Conservation (phyloP, 2,329 filamentous ascomycete species). For the Massarina eburnea region DNA sequence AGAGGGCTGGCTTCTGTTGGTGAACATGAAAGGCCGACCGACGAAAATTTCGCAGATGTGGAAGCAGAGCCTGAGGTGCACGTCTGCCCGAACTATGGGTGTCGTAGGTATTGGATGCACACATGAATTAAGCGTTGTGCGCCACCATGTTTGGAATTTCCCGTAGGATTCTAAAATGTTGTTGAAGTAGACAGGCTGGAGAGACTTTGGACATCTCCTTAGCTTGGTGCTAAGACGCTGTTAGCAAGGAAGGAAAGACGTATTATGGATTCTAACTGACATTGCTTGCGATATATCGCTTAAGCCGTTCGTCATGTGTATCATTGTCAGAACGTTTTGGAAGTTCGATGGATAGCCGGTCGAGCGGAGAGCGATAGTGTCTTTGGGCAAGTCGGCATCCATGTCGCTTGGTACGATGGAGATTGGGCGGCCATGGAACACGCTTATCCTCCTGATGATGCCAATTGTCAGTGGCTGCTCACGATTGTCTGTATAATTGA, state of each 20-base stretch:
- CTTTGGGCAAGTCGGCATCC: conserved; percentile 11
- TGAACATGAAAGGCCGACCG: conserved; percentile 15
- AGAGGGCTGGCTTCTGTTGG: conserved; percentile 1
- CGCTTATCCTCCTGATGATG: conserved; percentile 11
- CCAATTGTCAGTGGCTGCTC: not conserved
- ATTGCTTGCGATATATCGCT: conserved; percentile 11
- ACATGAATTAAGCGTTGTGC: not conserved
- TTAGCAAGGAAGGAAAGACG: conserved; percentile 6
- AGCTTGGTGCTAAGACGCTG: not conserved
- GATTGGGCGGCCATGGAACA: conserved; percentile 15
- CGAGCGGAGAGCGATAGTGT: not conserved
- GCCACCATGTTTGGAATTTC: not conserved
- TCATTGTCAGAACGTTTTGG: conserved; percentile 7
- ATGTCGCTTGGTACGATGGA: conserved; percentile 14
- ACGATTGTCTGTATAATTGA: no score
- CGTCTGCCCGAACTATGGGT: conserved; percentile 1
- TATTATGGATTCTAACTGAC: conserved; percentile 6
- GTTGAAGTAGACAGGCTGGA: not conserved
- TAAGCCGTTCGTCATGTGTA: conserved; percentile 7
- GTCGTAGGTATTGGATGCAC: conserved; percentile 3
- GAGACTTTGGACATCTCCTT: not conserved
- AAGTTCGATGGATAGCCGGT: conserved; percentile 4
- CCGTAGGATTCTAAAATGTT: conserved; percentile 5
- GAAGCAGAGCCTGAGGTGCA: conserved; percentile 11
- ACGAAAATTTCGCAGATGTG: conserved; percentile 14